phyloP scores from a whole-genome alignment of 1,284 basidiomycete species.

The Naganishia cerealis region DNA sequence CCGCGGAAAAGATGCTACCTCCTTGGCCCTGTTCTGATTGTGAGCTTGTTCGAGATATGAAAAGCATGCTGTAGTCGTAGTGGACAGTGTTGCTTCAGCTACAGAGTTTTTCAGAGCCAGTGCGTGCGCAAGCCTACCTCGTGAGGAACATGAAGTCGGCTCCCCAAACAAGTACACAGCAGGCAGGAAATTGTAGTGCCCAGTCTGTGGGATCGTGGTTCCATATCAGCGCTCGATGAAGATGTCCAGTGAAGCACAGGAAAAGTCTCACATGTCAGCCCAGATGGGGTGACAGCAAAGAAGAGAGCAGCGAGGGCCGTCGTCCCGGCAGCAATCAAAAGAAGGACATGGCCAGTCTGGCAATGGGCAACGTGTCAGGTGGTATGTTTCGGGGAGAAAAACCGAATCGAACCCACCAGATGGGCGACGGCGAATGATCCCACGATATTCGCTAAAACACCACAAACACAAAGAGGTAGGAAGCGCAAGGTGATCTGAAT shows the following conservation, averaged over 20 bases:
- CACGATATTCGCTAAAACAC: constrained; percentile 12
- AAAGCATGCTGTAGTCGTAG: constrained; percentile 14
- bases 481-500: constrained; percentile 19
- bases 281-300: constrained; percentile 19
- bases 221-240: neutral
- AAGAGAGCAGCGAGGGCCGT: constrained; percentile 15
- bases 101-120: neutral
- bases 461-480: constrained; percentile 15
- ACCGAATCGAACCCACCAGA: neutral
- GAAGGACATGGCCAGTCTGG: constrained; percentile 16
- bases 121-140: neutral
- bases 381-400: neutral
- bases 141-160: constrained; percentile 25
- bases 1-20: constrained; percentile 17
- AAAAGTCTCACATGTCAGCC: constrained; percentile 7
- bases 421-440: constrained; percentile 13
- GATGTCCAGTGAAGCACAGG: neutral
- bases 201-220: neutral
- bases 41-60: constrained; percentile 20
- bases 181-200: constrained; percentile 15
- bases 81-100: neutral
- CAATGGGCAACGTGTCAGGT: neutral
- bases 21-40: constrained; percentile 22
- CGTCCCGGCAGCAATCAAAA: constrained; percentile 12
- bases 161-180: constrained; percentile 19